These are phyloP conservation scores for Exophiala alcalophila DNA, from an alignment of 2,329 filamentous ascomycete genomes.

Conservation along the genomic window DNA sequence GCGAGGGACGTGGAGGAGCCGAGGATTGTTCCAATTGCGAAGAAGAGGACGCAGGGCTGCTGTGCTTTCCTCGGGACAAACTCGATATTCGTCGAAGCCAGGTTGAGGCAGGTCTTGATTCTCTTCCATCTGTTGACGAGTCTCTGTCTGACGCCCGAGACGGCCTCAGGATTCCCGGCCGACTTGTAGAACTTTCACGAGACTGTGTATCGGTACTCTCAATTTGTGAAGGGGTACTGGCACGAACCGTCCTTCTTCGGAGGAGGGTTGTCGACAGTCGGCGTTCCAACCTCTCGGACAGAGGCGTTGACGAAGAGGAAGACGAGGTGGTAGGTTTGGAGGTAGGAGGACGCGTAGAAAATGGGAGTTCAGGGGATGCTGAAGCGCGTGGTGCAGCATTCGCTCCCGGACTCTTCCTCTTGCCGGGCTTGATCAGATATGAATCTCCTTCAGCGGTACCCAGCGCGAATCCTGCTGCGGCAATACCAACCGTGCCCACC, in stretches of 20 bases:
- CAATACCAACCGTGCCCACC: constrained; percentile 60
- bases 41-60: constrained; percentile 33
- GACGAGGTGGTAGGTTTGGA: constrained; percentile 20
- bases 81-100: constrained; percentile 30
- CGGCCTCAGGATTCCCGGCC: constrained; percentile 25
- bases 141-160: constrained; percentile 25
- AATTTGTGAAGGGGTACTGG: constrained; percentile 13
- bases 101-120: constrained; percentile 23
- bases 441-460: constrained; percentile 46
- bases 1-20: constrained; percentile 10
- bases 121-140: constrained; percentile 23
- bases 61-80: constrained; percentile 18
- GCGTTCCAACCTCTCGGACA: constrained; percentile 18
- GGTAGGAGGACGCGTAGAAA: constrained; percentile 33
- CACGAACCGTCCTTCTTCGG: constrained; percentile 15
- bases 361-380: constrained; percentile 30
- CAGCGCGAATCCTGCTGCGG: constrained; percentile 57
- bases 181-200: constrained; percentile 28
- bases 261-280: constrained; percentile 23
- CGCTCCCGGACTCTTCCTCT: constrained; percentile 39
- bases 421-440: constrained; percentile 30
- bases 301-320: too few species aligned
- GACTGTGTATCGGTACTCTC: constrained; percentile 21
- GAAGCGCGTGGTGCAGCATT: constrained; percentile 28
- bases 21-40: constrained; percentile 20